These are phyloP conservation scores for Fusarium aywerte DNA, from an alignment of 2,329 filamentous ascomycete species.

Conservation along the genomic window DNA sequence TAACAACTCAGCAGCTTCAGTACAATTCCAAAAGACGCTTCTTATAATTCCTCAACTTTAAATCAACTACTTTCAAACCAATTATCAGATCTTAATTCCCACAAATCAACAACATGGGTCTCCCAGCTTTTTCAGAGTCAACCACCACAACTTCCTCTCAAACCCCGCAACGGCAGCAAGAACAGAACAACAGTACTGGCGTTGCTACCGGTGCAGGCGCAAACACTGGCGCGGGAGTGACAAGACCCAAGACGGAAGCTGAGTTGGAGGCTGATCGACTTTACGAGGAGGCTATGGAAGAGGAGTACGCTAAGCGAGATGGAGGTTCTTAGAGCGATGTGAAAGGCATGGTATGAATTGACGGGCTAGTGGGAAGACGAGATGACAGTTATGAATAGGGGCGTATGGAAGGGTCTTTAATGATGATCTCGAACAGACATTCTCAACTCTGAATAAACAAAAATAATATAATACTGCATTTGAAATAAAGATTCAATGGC, in stretches of 20 bases:
- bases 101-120: constrained; percentile 45
- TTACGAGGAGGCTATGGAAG: constrained; percentile 65
- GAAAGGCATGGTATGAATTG: neutral
- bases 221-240: constrained; percentile 61
- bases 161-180: constrained; percentile 19
- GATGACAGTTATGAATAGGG: neutral
- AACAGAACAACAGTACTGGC: constrained; percentile 18
- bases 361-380: neutral
- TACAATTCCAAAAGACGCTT: neutral
- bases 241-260: constrained; percentile 60
- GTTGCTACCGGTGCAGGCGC: constrained; percentile 57
- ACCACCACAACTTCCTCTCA: constrained; percentile 8
- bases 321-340: constrained; percentile 55
- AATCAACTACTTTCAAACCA: neutral
- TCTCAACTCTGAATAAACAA: constrained; percentile 4
- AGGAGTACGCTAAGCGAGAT: constrained; percentile 66
- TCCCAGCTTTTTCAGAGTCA: constrained; percentile 39
- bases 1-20: neutral
- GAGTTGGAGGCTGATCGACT: constrained; percentile 61
- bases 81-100: neutral
- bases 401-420: neutral
- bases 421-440: neutral
- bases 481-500: neutral
- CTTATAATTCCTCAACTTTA: neutral
- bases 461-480: neutral